Evolutionary conservation across 257 asterid species (phyloP).

Genomic region (Solanum rostratum): DNA sequence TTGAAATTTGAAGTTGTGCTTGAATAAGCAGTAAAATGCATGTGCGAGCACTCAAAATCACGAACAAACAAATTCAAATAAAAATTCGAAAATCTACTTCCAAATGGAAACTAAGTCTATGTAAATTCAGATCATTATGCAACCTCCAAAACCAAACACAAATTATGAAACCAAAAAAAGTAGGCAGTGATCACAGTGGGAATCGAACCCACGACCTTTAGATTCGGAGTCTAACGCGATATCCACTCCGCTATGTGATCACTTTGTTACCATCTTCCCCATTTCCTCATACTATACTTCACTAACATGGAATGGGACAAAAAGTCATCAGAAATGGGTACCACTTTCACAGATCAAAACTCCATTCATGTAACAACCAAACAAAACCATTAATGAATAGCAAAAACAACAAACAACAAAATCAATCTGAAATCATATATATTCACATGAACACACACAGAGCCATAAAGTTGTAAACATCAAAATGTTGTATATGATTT

Average conservation of each 20-base stretch:
- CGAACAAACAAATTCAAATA: background rate
- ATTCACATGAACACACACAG: background rate
- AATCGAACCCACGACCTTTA: conserved; percentile 98
- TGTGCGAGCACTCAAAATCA: too few relatives aligned
- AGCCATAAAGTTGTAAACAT: background rate
- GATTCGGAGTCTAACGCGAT: conserved; percentile 99
- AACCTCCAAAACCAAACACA: background rate
- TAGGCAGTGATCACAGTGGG: background rate
- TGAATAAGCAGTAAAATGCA: background rate
- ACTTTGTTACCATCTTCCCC: background rate
- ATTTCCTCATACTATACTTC: background rate
- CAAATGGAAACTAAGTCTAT: background rate
- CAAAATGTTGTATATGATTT: background rate
- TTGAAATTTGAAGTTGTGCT: background rate
- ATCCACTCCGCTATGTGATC: conserved; percentile 99
- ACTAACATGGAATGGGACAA: background rate
- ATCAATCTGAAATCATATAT: background rate
- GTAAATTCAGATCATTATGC: background rate
- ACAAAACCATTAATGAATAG: background rate
- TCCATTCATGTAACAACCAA: background rate
- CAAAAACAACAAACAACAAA: background rate
- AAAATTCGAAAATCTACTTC: background rate
- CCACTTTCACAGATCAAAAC: background rate
- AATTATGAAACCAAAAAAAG: background rate
- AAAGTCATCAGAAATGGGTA: background rate